Evolutionary conservation across 1,284 basidiomycete genomes (phyloP).

Genomic region (Trametes hirsuta): DNA sequence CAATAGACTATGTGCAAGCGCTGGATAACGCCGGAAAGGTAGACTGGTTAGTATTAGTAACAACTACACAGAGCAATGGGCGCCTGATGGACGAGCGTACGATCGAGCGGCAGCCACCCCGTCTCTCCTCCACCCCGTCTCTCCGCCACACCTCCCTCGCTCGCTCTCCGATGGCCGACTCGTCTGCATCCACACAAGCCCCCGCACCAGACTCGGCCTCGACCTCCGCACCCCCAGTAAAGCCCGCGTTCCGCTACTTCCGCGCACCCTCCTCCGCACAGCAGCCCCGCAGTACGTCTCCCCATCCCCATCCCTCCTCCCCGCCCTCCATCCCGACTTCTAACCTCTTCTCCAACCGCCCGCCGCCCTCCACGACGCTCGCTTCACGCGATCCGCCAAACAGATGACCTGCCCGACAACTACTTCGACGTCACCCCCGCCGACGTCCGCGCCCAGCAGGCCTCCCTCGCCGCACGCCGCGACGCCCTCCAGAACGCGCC

Average conservation of each 20-base stretch:
- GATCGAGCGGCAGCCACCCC: too few relatives aligned
- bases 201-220: background rate
- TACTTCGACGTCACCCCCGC: conserved; percentile 76
- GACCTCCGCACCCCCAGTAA: background rate
- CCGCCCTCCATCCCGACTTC: too few relatives aligned
- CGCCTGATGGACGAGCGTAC: too few relatives aligned
- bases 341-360: background rate
- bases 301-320: background rate
- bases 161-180: background rate
- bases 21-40: too few relatives aligned
- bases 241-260: conserved; percentile 24
- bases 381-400: background rate
- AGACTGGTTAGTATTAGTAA: too few relatives aligned
- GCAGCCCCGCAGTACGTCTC: conserved; percentile 23
- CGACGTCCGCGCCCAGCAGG: conserved; percentile 76
- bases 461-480: conserved; percentile 60
- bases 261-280: conserved; percentile 23
- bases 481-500: conserved; percentile 78
- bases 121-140: too few relatives aligned
- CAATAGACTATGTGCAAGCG: too few relatives aligned
- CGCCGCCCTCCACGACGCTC: background rate
- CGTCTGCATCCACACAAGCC: background rate
- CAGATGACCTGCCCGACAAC: conserved; percentile 61
- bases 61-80: too few relatives aligned
- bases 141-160: too few relatives aligned